phyloP scores from a whole-genome alignment of 106 monocot genomes.

The Platanthera guangdongensis region DNA sequence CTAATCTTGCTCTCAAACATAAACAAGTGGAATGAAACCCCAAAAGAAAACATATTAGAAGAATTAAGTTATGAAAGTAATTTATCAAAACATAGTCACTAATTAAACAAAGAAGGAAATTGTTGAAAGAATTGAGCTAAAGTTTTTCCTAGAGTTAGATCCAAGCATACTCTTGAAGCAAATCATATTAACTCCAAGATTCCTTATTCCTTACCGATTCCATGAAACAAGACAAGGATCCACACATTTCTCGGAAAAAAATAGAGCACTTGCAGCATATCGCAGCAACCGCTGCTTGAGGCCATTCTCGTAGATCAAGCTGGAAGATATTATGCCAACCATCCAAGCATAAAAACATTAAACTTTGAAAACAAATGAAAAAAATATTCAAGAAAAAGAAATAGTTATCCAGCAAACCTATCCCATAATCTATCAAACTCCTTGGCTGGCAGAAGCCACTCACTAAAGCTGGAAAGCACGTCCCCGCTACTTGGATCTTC shows the following conservation, averaged over 20 bases:
- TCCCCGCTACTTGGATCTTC: constrained; percentile 85
- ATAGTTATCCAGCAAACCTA: constrained; percentile 40
- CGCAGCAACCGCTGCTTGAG: constrained; percentile 82
- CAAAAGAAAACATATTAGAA: neutral
- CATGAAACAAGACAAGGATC: constrained; percentile 95
- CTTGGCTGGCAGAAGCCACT: constrained; percentile 81
- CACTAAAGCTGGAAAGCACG: constrained; percentile 85
- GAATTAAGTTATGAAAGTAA: neutral
- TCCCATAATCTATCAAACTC: constrained; percentile 99
- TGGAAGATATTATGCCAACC: constrained; percentile 15
- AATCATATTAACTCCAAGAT: neutral
- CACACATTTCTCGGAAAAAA: constrained; percentile 90
- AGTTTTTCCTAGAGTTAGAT: neutral
- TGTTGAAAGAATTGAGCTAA: neutral
- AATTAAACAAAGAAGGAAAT: neutral
- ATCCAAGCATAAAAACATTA: neutral
- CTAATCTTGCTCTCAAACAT: too few species aligned
- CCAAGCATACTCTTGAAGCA: neutral
- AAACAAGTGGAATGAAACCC: too few species aligned
- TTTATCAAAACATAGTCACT: neutral
- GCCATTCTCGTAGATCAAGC: constrained; percentile 95
- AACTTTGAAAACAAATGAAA: neutral
- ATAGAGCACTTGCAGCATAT: constrained; percentile 94
- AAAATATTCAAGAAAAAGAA: neutral
- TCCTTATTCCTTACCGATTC: constrained; percentile 59